A percentile compares a stretch with the other conserved stretches of the same genome.
phyloP scores from a whole-genome alignment of 1,139 yeast species.

The Arxiozyma bovina region DNA sequence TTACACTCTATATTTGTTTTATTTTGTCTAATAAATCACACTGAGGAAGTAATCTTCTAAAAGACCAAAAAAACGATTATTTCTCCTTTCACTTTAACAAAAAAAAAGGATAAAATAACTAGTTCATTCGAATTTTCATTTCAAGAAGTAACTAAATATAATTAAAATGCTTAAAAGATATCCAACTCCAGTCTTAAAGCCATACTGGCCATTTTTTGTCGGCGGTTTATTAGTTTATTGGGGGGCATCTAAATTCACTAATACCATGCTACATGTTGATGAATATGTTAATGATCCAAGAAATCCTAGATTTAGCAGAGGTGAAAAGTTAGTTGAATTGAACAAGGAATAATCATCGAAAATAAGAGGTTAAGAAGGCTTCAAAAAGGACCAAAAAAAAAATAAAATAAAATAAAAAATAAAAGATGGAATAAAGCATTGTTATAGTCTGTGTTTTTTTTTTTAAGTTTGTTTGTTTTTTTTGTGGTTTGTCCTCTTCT shows the following conservation, averaged over 20 bases:
- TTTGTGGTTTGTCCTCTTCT: not conserved
- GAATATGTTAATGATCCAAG: slow-evolving; percentile 73
- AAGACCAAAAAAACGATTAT: too few relatives aligned
- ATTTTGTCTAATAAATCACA: too few relatives aligned
- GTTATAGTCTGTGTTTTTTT: too few relatives aligned
- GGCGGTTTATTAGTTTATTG: slow-evolving; percentile 53
- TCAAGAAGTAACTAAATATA: not conserved
- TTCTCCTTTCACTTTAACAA: not conserved
- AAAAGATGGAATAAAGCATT: too few relatives aligned
- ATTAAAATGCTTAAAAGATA: slow-evolving; percentile 34
- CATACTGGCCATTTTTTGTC: slow-evolving; percentile 60
- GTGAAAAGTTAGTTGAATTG: slow-evolving; percentile 40
- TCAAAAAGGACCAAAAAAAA: not conserved
- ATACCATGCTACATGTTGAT: slow-evolving; percentile 45
- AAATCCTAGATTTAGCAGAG: slow-evolving; percentile 59
- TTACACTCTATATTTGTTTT: too few relatives aligned
- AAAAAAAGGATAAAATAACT: too few relatives aligned
- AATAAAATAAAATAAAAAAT: too few relatives aligned
- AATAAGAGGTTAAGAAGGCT: not conserved
- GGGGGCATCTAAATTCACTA: slow-evolving; percentile 49
- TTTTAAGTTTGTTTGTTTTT: not conserved
- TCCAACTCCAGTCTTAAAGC: slow-evolving; percentile 46
- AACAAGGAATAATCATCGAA: slow-evolving; percentile 1
- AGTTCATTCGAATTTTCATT: not conserved
- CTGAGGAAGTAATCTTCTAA: too few relatives aligned